Evolutionary conservation across 352 stramenopile genomes (phyloP).

Genomic region (Pythium diclinum): DNA sequence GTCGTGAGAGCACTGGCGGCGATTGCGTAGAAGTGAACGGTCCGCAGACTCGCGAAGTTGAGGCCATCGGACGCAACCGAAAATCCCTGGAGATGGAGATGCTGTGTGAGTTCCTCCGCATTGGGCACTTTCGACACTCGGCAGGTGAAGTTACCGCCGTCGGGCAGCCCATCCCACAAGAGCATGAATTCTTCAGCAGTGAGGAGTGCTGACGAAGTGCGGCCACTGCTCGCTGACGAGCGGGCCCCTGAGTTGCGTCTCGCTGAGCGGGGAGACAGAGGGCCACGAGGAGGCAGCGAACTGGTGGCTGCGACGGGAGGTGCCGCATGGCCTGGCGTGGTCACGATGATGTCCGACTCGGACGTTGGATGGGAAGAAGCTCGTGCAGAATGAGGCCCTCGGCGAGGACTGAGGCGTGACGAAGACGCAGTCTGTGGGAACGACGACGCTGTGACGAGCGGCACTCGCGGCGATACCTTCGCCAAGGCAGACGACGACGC

Average conservation of each 20-base stretch:
- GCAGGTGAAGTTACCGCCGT: conserved; percentile 64
- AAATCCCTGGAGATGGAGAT: conserved; percentile 55
- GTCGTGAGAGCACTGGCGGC: not conserved
- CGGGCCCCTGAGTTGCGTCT: not conserved
- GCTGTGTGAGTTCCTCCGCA: conserved; percentile 32
- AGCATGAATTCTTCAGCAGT: conserved; percentile 38
- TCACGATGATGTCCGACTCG: conserved; percentile 39
- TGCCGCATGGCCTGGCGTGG: conserved; percentile 6
- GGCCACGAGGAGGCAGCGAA: not conserved
- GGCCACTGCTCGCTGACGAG: not conserved
- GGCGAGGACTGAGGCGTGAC: conserved; percentile 2
- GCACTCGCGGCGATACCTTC: not conserved
- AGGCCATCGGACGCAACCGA: conserved; percentile 47
- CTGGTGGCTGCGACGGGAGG: not conserved
- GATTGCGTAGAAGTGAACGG: conserved; percentile 54
- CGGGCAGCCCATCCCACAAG: conserved; percentile 45
- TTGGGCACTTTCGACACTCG: conserved; percentile 54
- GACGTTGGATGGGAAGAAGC: conserved; percentile 28
- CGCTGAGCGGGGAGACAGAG: conserved; percentile 3
- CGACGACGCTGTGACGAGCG: not conserved
- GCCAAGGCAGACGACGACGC: conserved; percentile 6
- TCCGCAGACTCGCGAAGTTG: conserved; percentile 36
- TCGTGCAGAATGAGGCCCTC: conserved; percentile 2
- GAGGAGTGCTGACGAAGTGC: conserved; percentile 10
- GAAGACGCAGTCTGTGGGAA: conserved; percentile 9